phyloP scores from a whole-genome alignment of 148 eudicot species.

The Rhododendron mucronatum region DNA sequence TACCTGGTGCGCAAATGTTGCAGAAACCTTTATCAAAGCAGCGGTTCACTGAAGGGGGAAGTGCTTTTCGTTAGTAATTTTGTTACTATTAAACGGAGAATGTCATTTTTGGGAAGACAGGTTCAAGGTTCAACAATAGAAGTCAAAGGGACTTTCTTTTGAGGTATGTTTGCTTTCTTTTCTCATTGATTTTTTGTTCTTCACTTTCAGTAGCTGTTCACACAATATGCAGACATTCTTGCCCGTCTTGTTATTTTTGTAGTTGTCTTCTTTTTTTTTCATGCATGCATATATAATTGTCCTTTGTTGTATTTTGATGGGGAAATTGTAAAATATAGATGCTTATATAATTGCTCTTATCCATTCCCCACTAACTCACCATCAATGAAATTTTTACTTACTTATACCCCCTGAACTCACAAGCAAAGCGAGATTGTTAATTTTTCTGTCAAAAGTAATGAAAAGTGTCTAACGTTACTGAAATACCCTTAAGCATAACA shows the following conservation, averaged over 20 bases:
- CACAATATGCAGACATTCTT: not conserved
- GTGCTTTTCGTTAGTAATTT: not conserved
- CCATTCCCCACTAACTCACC: not conserved
- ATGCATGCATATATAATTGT: not conserved
- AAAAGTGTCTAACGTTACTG: not conserved
- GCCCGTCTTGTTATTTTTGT: not conserved
- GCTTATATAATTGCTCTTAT: not conserved
- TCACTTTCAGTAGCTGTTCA: not conserved
- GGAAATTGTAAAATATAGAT: not conserved
- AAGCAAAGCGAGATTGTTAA: not conserved
- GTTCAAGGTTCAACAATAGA: not conserved
- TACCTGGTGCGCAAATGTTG: slow-evolving; percentile 61
- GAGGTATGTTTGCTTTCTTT: not conserved
- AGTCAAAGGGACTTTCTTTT: not conserved
- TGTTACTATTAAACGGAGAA: not conserved
- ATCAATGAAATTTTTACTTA: not conserved
- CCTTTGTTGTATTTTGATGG: not conserved
- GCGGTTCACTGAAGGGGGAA: not conserved
- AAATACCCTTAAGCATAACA: not conserved
- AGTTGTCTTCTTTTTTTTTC: not conserved
- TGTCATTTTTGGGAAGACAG: not conserved
- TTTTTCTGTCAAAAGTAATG: not conserved
- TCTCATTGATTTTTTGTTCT: not conserved
- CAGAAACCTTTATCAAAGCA: slow-evolving; percentile 40
- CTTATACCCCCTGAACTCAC: not conserved